These are phyloP conservation scores for Limonium bicolor DNA, from an alignment of 148 eudicot species.

Conservation along the genomic window DNA sequence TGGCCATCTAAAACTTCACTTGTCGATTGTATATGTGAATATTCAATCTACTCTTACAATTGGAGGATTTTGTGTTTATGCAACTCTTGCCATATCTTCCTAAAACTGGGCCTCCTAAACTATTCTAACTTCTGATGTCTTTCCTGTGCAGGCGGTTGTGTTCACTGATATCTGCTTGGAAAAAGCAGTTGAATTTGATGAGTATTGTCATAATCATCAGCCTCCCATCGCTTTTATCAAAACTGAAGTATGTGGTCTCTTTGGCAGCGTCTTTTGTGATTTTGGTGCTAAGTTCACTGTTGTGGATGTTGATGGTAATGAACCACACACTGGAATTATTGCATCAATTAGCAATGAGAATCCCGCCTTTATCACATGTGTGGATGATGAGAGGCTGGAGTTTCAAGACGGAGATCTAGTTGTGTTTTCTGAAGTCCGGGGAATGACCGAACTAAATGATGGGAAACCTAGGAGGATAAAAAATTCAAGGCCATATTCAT, in stretches of 20 bases:
- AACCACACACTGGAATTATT: slow-evolving; percentile 53
- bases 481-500: slow-evolving; percentile 43
- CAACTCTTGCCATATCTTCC: no score
- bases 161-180: slow-evolving; percentile 29
- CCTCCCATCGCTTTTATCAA: slow-evolving; percentile 38
- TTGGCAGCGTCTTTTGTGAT: slow-evolving; percentile 35
- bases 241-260: slow-evolving; percentile 34
- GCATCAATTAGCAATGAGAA: slow-evolving; percentile 60
- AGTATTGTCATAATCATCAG: slow-evolving; percentile 27
- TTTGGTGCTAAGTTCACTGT: slow-evolving; percentile 34
- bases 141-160: slow-evolving; percentile 29
- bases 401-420: slow-evolving; percentile 71
- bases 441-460: slow-evolving; percentile 63
- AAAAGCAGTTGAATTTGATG: slow-evolving; percentile 29
- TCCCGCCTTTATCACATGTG: slow-evolving; percentile 50
- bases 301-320: slow-evolving; percentile 44
- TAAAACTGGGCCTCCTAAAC: no score
- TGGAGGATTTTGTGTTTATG: no score
- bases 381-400: slow-evolving; percentile 65
- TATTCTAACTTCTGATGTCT: no score
- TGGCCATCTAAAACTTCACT: no score
- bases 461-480: slow-evolving; percentile 52
- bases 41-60: no score
- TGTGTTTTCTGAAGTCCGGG: slow-evolving; percentile 48
- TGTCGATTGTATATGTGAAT: no score